phyloP scores from a whole-genome alignment of 192 early-diverging fungal species.

The Dissophora globulifera region DNA sequence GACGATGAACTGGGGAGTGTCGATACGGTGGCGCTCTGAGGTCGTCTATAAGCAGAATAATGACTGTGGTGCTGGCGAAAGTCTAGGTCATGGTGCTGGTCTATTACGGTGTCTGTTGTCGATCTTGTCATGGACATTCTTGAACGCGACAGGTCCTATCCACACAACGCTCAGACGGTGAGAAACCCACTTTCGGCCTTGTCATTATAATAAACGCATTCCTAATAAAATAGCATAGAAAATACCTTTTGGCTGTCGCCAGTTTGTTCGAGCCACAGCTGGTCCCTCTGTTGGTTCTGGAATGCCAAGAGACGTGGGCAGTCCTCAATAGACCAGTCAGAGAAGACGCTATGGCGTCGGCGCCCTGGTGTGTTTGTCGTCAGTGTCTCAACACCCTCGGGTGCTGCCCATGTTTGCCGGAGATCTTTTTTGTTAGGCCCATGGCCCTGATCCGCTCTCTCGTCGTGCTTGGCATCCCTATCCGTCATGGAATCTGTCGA shows the following conservation, averaged over 20 bases:
- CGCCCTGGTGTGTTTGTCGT: not conserved
- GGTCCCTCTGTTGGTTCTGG: slow-evolving; percentile 1
- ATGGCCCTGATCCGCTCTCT: not conserved
- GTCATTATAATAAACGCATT: too few species aligned
- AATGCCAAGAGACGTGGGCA: slow-evolving; percentile 17
- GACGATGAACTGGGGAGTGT: not conserved
- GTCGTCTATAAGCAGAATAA: not conserved
- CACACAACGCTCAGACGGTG: too few species aligned
- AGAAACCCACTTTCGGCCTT: too few species aligned
- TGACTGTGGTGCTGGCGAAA: slow-evolving; percentile 10
- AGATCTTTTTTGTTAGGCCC: not conserved
- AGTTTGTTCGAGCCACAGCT: not conserved
- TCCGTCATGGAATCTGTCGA: too few species aligned
- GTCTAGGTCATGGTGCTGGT: not conserved
- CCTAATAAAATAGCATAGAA: too few species aligned
- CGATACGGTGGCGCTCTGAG: not conserved
- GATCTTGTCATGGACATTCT: slow-evolving; percentile 3
- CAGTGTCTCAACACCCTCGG: not conserved
- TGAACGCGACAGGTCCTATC: too few species aligned
- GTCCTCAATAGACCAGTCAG: slow-evolving; percentile 33
- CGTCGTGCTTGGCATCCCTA: not conserved
- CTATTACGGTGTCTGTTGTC: slow-evolving; percentile 11
- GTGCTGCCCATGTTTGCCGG: not conserved
- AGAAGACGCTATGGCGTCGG: slow-evolving; percentile 29
- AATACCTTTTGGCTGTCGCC: too few species aligned